Evolutionary conservation across 2,329 filamentous ascomycete species (phyloP), one percentile per base, ranked within the genome.

Genomic region (Hypoxylon sp.): DNA sequence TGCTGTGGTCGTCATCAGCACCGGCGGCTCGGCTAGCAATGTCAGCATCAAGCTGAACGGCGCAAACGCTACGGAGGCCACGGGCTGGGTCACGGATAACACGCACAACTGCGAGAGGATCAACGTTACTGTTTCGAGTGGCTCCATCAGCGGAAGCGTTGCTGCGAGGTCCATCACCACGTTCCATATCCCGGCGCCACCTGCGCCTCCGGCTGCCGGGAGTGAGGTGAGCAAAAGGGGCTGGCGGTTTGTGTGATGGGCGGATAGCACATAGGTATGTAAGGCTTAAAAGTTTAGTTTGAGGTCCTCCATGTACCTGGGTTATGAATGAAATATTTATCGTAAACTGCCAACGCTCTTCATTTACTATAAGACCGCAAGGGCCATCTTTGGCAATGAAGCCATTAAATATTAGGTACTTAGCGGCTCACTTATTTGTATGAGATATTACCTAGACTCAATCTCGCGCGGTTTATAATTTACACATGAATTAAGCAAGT

Each of bases 1-100:
- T 6, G 81, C 79, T 3, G 75, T 82, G 2, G 76, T 82, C 6
- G 75, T 80, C 20, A 81, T 81, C 57, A 74, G 72, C 17, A 67
- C 71, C 0, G 72, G 66, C 8, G 72, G 13, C 13, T 57, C 68
- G 6, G 72, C 74, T 1, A 70, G 58, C 14, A 63, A 22, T 10
- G 70, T 74, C 14, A 61, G 44, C 0, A 46, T 75, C 37, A 69
- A 73, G 67, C 33, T 74, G 2, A 61, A 3, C 4, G 65, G 60
- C 7, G 66, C 37, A 14, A 42, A 59, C 3, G 62, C 46, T 7
- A 70, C 66, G 2, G 46, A 50, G 67, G 75, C 75, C 1, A 72
- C 71, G n/a, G 76, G 69, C 7, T 77, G 76, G 76, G 75, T 74
- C 44, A 76, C 75, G 53, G 75, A 77, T 51, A 62, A 70, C 13